phyloP scores from a whole-genome alignment of 169 alveolate genomes.

The Plasmodium gonderi region DNA sequence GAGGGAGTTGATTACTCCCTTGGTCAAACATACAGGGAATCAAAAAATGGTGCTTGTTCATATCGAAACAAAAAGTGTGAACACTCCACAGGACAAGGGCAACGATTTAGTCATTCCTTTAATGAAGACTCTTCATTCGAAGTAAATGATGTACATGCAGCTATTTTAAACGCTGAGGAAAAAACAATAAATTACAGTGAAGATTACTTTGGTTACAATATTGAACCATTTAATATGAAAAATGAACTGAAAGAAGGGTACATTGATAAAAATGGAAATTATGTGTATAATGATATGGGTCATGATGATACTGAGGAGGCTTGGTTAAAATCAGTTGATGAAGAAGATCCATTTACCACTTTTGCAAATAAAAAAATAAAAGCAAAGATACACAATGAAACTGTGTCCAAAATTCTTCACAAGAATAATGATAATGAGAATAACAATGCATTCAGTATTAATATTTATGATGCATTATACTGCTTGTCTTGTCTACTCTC shows the following conservation, averaged over 20 bases:
- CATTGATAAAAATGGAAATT: constrained; percentile 76
- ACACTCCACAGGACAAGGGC: constrained; percentile 15
- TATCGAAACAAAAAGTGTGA: background rate
- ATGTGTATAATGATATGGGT: constrained; percentile 44
- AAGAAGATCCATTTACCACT: constrained; percentile 53
- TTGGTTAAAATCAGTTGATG: constrained; percentile 71
- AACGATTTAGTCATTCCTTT: constrained; percentile 57
- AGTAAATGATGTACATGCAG: constrained; percentile 51
- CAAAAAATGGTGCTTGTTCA: background rate
- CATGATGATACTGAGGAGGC: constrained; percentile 68
- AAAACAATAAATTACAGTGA: constrained; percentile 43
- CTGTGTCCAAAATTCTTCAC: constrained; percentile 1
- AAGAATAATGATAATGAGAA: background rate
- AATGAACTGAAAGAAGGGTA: constrained; percentile 78
- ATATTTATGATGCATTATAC: constrained; percentile 60
- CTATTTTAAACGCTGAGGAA: constrained; percentile 57
- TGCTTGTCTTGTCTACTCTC: constrained; percentile 44
- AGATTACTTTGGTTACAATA: constrained; percentile 71
- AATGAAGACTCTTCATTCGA: constrained; percentile 69
- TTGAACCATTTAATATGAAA: constrained; percentile 80
- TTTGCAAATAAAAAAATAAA: constrained; percentile 32
- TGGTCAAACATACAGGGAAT: background rate
- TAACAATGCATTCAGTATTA: constrained; percentile 6
- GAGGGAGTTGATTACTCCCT: no score
- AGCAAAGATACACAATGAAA: constrained; percentile 31